phyloP scores from a whole-genome alignment of 2,329 filamentous ascomycete species.

The Exophiala sideris region DNA sequence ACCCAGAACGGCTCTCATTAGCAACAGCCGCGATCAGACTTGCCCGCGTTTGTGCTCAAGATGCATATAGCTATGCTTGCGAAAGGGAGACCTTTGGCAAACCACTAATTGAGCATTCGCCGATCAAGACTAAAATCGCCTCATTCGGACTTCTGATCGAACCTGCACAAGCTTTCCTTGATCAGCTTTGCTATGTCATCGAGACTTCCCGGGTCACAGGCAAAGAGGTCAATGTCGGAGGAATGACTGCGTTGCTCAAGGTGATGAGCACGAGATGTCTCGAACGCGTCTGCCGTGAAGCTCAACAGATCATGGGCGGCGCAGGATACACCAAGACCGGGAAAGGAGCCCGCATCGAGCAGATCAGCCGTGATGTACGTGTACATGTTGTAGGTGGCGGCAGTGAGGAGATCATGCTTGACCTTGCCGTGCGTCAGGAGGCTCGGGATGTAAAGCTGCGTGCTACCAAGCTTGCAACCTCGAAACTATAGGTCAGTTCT shows the following conservation, averaged over 20 bases:
- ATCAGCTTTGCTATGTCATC: constrained; percentile 42
- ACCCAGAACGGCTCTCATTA: constrained; percentile 70
- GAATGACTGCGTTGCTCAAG: constrained; percentile 69
- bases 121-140: constrained; percentile 68
- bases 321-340: constrained; percentile 68
- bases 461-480: constrained; percentile 18
- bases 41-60: constrained; percentile 57
- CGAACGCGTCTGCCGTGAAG: constrained; percentile 53
- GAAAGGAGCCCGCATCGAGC: constrained; percentile 67
- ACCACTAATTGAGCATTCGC: constrained; percentile 68
- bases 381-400: constrained; percentile 64
- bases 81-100: constrained; percentile 69
- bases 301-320: constrained; percentile 61
- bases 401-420: constrained; percentile 69
- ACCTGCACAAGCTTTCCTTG: constrained; percentile 66
- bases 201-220: constrained; percentile 49
- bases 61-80: constrained; percentile 62
- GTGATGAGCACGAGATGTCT: constrained; percentile 56
- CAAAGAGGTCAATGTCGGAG: constrained; percentile 57
- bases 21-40: constrained; percentile 62
- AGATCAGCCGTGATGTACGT: constrained; percentile 62
- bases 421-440: constrained; percentile 66
- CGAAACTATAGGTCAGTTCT: constrained; percentile 23
- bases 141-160: constrained; percentile 67
- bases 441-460: constrained; percentile 59